Evolutionary conservation across 2,329 filamentous ascomycete species (phyloP), one percentile per base, ranked within the genome.

Genomic region (Fusarium pseudonygamai): DNA sequence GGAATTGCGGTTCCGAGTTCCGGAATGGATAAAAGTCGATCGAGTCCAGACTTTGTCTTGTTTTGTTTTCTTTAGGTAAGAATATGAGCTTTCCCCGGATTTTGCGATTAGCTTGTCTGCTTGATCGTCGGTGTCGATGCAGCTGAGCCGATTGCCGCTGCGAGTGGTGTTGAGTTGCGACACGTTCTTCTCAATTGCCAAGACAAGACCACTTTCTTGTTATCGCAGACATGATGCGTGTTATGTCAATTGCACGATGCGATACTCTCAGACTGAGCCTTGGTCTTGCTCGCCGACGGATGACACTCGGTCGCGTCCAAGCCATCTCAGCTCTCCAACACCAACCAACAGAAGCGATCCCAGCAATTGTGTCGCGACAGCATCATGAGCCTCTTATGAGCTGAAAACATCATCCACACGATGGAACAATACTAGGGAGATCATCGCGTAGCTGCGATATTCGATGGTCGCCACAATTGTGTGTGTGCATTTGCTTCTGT

Each of bases 251-350:
- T 26, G 18, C 37, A 14, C 0, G 0, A 1, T 15, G 26, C 24
- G 34, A n/a, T 13, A 7, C 0, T 16, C 0, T 16, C 32, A 37
- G 32, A 24, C 7, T 10, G 14, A 3, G n/a, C 0, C 7, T 53
- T 8, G 24, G 20, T 40, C 50, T 37, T n/a, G 36, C 0, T 22
- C 1, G 20, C 34, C 16, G 11, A 16, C 6, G 20, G 34, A 18
- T n/a, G 15, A 50, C 13, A 13, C 14, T 3, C 13, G 0, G 24
- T 30, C 7, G 7, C 26, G 24, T n/a, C n/a, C n/a, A n/a, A n/a
- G 20, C 24, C 6, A 40, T 55, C 26, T 40, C 20, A 40, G 11
- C 11, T 15, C 20, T 20, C 14, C 11, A 10, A 30, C 7, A 26
- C 15, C 28, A 2, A n/a, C 8, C 13, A 16, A 16, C 12, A 4